Conservation (phyloP, 495 filamentous ascomycete genomes). For the Cladorrhinum samala region DNA sequence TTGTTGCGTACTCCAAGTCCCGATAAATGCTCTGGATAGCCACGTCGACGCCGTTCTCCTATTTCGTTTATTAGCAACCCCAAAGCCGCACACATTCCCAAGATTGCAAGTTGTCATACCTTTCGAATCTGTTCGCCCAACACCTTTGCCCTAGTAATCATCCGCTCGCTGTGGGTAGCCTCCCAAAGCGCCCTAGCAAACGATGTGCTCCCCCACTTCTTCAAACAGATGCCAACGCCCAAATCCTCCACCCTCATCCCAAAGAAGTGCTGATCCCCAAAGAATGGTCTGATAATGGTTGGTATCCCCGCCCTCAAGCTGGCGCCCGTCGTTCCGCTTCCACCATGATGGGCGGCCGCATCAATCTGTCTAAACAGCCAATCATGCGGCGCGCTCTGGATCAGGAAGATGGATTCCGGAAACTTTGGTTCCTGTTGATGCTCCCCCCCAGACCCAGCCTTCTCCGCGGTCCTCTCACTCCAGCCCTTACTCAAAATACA, state of each 20-base stretch:
- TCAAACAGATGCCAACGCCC: slow-evolving; percentile 84
- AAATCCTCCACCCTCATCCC: slow-evolving; percentile 83
- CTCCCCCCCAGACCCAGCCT: slow-evolving; percentile 28
- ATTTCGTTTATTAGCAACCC: background rate
- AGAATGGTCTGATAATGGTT: slow-evolving; percentile 94
- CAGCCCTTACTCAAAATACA: slow-evolving; percentile 98
- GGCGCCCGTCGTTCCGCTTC: slow-evolving; percentile 91
- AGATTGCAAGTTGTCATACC: slow-evolving; percentile 46
- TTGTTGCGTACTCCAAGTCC: slow-evolving; percentile 92
- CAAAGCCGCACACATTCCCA: background rate
- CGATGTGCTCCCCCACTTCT: slow-evolving; percentile 74
- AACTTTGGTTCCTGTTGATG: slow-evolving; percentile 61
- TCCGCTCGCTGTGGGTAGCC: slow-evolving; percentile 77
- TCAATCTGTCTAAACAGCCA: slow-evolving; percentile 95
- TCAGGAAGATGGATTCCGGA: slow-evolving; percentile 76
- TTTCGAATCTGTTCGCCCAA: slow-evolving; percentile 81
- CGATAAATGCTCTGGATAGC: slow-evolving; percentile 93
- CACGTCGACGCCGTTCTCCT: slow-evolving; percentile 84
- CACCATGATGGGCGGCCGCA: slow-evolving; percentile 90
- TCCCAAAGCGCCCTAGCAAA: slow-evolving; percentile 90
- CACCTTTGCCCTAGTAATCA: slow-evolving; percentile 77
- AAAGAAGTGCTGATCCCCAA: slow-evolving; percentile 97
- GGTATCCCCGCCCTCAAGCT: slow-evolving; percentile 88
- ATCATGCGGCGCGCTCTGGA: slow-evolving; percentile 88
- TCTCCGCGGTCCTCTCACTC: slow-evolving; percentile 65